These are phyloP conservation scores for Mallotus nudiflorus DNA, from an alignment of 345 rosid genomes.

Conservation along the genomic window DNA sequence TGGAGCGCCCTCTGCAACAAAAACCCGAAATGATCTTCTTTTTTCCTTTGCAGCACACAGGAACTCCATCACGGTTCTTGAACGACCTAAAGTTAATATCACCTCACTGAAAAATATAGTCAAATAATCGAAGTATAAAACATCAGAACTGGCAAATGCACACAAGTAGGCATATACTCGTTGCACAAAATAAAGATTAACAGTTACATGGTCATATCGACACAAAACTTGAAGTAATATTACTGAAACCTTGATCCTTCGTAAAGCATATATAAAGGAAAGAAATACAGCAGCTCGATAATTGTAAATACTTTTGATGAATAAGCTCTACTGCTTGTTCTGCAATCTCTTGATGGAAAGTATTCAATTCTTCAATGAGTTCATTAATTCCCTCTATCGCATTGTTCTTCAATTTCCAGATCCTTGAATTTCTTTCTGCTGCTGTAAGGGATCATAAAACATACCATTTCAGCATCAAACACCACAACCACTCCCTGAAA, in stretches of 20 bases:
- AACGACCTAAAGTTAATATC: slow-evolving; percentile 93
- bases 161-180: no score
- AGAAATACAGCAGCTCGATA: no score
- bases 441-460: slow-evolving; percentile 51
- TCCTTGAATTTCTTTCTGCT: slow-evolving; percentile 85
- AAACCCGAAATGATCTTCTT: slow-evolving; percentile 90
- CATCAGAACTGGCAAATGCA: no score
- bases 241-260: no score
- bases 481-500: neutral
- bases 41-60: slow-evolving; percentile 98
- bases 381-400: slow-evolving; percentile 95
- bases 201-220: no score
- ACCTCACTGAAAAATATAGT: slow-evolving; percentile 66
- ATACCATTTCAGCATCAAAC: slow-evolving; percentile 19
- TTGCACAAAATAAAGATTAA: no score
- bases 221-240: no score
- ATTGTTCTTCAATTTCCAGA: slow-evolving; percentile 91
- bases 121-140: no score
- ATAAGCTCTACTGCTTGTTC: slow-evolving; percentile 99
- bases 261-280: no score
- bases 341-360: slow-evolving; percentile 96
- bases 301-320: slow-evolving; percentile 82
- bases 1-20: slow-evolving; percentile 98
- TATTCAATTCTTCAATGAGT: slow-evolving; percentile 77
- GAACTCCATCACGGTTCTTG: slow-evolving; percentile 92